These are phyloP conservation scores for Rhytidiadelphus loreus DNA, from an alignment of 225 moss, liverwort and hornwort genomes.

Conservation along the genomic window DNA sequence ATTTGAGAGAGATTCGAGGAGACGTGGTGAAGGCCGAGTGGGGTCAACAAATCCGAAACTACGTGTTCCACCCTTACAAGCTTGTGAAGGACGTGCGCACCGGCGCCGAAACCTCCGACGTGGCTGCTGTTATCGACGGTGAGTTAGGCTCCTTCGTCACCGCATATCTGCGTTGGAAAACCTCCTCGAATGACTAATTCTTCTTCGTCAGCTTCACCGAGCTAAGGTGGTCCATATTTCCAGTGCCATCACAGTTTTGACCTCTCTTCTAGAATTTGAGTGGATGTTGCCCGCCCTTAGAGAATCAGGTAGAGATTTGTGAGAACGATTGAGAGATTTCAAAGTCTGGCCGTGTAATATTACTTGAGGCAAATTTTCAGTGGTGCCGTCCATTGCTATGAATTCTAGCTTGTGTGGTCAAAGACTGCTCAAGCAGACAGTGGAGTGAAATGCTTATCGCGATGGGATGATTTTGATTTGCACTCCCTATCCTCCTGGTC, in stretches of 20 bases:
- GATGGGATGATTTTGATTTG: neutral
- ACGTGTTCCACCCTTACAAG: slow-evolving; percentile 98
- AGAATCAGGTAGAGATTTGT: neutral
- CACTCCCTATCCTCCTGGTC: neutral
- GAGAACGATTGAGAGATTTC: neutral
- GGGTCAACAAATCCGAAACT: slow-evolving; percentile 98
- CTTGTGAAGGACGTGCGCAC: slow-evolving; percentile 96
- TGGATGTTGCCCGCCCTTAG: neutral
- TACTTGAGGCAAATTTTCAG: neutral
- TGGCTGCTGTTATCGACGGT: slow-evolving; percentile 65
- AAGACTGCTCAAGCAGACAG: slow-evolving; percentile 1
- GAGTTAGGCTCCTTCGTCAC: slow-evolving; percentile 75
- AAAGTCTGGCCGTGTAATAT: neutral
- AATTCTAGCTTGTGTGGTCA: neutral
- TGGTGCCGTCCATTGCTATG: neutral
- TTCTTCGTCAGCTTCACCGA: neutral
- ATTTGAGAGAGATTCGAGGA: slow-evolving; percentile 81
- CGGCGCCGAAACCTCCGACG: slow-evolving; percentile 68
- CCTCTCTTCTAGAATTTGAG: slow-evolving; percentile 2
- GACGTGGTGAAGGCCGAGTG: slow-evolving; percentile 97
- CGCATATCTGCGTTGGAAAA: slow-evolving; percentile 60
- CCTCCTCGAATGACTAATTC: slow-evolving; percentile 16
- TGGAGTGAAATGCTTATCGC: neutral
- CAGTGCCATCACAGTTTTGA: slow-evolving; percentile 12
- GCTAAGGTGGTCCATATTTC: neutral